Base-by-base conservation (phyloP, 352 stramenopile species). In the Phytophthora sp. region DNA sequence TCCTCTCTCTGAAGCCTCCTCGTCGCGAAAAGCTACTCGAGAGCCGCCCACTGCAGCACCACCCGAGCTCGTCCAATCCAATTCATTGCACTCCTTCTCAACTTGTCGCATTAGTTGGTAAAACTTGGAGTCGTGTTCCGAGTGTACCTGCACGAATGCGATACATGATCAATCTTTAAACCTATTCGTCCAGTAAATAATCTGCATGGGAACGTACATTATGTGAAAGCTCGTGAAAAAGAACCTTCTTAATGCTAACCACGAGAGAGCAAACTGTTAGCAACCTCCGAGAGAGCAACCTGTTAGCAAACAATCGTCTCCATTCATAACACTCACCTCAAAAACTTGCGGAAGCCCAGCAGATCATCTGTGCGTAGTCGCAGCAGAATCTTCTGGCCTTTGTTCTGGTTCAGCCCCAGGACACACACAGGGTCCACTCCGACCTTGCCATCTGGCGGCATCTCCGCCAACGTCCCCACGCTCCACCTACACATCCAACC, bases 391-490 rank as follows among this genome's bases (percentile, higher is more conserved):
- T 96, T 94, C 68, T 98, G 87, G 0, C 95, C 95, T 50, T 97
- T 96, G 79, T 98, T 98, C 51, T 97, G 73, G 67, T 98, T 98
- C 38, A 98, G 67, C 4, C 95, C 96, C n/a, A 98, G 83, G 5
- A 95, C 84, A 17, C 86, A 96, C 2, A 97, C 89, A 0, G 86
- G 84, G 52, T 93, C 84, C 21, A 96, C 81, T 18, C 90, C 85
- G 15, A 98, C 92, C 69, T 97, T 96, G 8, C 91, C 91, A 57
- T 97, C 90, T 0, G 92, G 91, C 21, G 89, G 88, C 83, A 98
- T 94, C 64, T 97, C 91, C 2, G 80, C 87, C 7, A 98, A 76
- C 0, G 69, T 72, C 0, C 90, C 88, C 5, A 98, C 92, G 13
- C 62, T 93, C 91, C 91, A 97, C 50, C 82, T 92, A 59, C 8